Evolutionary conservation across 345 rosid species (phyloP).

Genomic region (Gynandropsis gynandra): DNA sequence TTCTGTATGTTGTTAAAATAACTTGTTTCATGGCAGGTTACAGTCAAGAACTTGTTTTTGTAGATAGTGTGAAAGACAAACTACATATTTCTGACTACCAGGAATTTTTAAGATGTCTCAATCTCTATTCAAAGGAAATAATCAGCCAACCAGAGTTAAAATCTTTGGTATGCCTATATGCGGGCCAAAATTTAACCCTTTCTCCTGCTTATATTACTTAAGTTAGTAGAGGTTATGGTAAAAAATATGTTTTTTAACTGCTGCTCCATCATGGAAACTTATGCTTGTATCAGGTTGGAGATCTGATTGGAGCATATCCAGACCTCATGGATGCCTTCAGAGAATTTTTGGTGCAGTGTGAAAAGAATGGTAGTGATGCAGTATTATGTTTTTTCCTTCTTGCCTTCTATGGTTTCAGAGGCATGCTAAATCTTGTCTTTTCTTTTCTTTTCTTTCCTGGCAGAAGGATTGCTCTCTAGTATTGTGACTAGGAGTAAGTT

Average conservation of each 20-base stretch:
- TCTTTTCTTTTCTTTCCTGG: constrained; percentile 26
- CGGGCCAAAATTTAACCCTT: not conserved
- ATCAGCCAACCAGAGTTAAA: constrained; percentile 72
- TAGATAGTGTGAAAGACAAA: constrained; percentile 78
- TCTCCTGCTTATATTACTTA: not conserved
- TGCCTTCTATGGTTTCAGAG: not conserved
- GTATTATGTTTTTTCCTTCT: constrained; percentile 19
- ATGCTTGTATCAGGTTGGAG: constrained; percentile 48
- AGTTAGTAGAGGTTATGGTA: not conserved
- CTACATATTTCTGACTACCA: constrained; percentile 60
- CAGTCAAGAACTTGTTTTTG: constrained; percentile 69
- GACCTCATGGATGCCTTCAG: constrained; percentile 80
- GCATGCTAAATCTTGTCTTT: constrained; percentile 9
- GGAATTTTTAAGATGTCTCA: constrained; percentile 79
- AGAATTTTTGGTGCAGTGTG: constrained; percentile 79
- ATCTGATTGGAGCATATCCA: constrained; percentile 71
- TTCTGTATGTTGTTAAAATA: constrained; percentile 11
- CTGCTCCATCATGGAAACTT: constrained; percentile 12
- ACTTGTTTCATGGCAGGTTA: constrained; percentile 41
- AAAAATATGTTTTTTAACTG: not conserved
- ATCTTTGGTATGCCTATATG: constrained; percentile 57
- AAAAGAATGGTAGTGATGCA: constrained; percentile 57
- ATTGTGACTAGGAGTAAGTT: constrained; percentile 82
- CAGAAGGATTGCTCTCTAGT: constrained; percentile 85
- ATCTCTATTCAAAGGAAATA: constrained; percentile 71